Base-by-base conservation (phyloP, 805 yeast genomes). In the Ogataea allantospora region DNA sequence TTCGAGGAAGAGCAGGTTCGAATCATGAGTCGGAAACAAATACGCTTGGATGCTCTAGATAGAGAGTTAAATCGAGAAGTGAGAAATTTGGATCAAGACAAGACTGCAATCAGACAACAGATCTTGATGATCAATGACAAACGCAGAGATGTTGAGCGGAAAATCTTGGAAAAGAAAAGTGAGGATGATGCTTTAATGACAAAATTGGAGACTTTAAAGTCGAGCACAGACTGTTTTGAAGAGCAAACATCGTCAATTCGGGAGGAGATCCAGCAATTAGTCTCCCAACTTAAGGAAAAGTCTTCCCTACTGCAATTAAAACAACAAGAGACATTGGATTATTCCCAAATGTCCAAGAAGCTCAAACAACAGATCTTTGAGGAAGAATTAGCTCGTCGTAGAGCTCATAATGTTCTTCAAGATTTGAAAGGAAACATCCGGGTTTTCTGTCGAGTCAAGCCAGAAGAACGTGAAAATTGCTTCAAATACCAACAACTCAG, bases 341-440 rank as follows among this genome's bases (percentile, higher is more conserved):
- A 25, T 22, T 14, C 13, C 2, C 8, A 13, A 14, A 18, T 25
- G 17, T 16, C 27, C 5, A 13, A 19, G 4, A 14, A 10, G 2
- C 10, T 64, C 15, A 55, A 63, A 40, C 42, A 33, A 0, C 45
- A 59, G 17, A 47, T 67, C 4, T 34, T 51, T n/a, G 51, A 52
- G 22, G 63, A 63, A 30, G 59, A 56, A 15, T 43, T 35, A 19
- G 42, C 30, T 24, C 67, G 96, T 43, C 66, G 96, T 7, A 53
- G 62, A 10, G 57, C 85, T 1, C 96, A 88, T 53, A 80, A 86
- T 54, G 70, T 68, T 44, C 65, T 91, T 5, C 96, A 88, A 58
- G 95, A 87, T 43, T 59, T 91, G 25, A 85, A 88, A 59, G 98
- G 99, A 1, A 93, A 88, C 52, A 88, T 93, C 22, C 65, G 98